Evolutionary conservation across 2,329 filamentous ascomycete genomes (phyloP).

Genomic region (Sporothrix protearum): DNA sequence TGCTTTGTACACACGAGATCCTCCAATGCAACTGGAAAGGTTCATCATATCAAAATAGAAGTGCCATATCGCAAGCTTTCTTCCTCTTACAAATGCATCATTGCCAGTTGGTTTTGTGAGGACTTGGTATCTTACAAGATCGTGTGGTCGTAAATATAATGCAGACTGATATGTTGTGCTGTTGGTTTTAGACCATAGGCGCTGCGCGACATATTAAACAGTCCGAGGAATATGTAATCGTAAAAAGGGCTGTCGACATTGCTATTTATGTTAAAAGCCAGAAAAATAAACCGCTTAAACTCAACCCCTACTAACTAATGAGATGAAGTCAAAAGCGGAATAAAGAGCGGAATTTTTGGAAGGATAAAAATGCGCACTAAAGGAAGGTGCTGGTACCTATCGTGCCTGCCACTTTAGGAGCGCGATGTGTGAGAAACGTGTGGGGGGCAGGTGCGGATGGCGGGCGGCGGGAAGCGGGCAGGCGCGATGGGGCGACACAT

Average conservation of each 20-base stretch:
- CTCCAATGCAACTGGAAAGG: background rate
- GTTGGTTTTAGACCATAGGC: background rate
- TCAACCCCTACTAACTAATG: no score
- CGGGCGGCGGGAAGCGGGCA: background rate
- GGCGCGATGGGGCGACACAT: background rate
- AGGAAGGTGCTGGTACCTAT: background rate
- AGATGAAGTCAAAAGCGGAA: background rate
- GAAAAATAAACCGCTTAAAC: no score
- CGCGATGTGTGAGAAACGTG: background rate
- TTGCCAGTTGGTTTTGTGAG: background rate
- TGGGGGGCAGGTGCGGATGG: conserved; percentile 9
- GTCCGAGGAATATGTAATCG: background rate
- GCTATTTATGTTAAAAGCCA: no score
- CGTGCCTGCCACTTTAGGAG: conserved; percentile 4
- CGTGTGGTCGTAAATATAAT: background rate
- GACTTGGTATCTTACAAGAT: background rate
- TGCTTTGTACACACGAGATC: background rate
- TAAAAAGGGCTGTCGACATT: no score
- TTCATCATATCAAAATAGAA: background rate
- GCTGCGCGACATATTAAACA: background rate
- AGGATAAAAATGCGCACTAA: background rate
- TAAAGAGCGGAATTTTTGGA: background rate
- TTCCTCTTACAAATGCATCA: background rate
- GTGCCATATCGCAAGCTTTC: background rate
- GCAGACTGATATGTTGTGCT: background rate